Evolutionary conservation across 139 green algal species (phyloP), one percentile per base, ranked within the genome.

Genomic region (Haematococcus lacustris): DNA sequence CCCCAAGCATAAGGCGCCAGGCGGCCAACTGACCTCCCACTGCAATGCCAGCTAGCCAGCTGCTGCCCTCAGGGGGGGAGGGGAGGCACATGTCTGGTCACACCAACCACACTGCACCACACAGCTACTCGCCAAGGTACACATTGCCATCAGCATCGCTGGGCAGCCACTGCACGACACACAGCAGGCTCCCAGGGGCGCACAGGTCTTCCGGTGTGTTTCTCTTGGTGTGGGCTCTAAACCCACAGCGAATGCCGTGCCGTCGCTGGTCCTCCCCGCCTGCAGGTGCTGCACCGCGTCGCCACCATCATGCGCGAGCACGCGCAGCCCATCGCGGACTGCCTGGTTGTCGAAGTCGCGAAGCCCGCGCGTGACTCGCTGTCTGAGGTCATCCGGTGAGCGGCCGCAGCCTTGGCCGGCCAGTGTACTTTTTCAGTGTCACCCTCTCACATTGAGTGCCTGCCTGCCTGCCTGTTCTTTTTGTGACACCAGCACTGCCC

Each of bases 271-370:
- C n/a, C n/a, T n/a, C n/a, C n/a, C n/a, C n/a, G n/a, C n/a, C n/a
- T n/a, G n/a, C n/a, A 95, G 78, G 62, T 86, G 9, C 76, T 98
- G 68, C 88, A 96, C 68, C 88, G 87, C 51, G 90, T 89, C 21
- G 85, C 88, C 26, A 71, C 57, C 1, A 57, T 96, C 3, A 88
- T 98, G 86, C 83, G 91, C 2, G 75, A 96, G 62, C 80, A 98
- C 67, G 85, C 88, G 2, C 71, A 86, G 71, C 88, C 91, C 32
- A 97, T 98, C 26, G 94, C 92, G 0, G 86, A 93, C 57, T 88
- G 83, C 53, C 79, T 98, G 32, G 86, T 97, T 5, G 90, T 89
- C 47, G 94, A 98, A 83, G 83, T 98, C 26, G 94, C 94, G 41
- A 98, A 98, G 87, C 79, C 87, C 2, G 70, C 76, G 0, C 97